Percentiles rank a stretch among this genome's conserved stretches.
Evolutionary conservation across 1,284 basidiomycete species (phyloP).

Genomic region (Chalciporus sp.): DNA sequence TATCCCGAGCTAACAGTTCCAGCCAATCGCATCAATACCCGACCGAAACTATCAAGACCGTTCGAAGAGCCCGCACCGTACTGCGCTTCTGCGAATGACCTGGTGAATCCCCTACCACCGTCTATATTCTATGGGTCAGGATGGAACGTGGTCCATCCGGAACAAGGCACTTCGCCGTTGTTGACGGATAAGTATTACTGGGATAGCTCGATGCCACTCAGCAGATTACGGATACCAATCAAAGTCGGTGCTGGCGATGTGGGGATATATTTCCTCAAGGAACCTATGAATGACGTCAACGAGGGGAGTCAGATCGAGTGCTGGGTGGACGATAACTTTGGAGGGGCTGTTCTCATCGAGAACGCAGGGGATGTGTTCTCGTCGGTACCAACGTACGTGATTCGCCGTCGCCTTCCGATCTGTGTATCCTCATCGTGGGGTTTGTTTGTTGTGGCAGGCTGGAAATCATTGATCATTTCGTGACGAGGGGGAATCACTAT

Average conservation of each 20-base stretch:
- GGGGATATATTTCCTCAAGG: conserved; percentile 76
- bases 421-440: conserved; percentile 3
- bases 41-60: conserved; percentile 54
- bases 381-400: conserved; percentile 56
- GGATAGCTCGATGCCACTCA: conserved; percentile 79
- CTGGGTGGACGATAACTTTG: conserved; percentile 84
- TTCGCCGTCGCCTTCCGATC: conserved; percentile 8
- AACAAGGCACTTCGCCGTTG: conserved; percentile 44
- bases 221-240: conserved; percentile 75
- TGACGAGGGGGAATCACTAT: conserved; percentile 78
- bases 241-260: conserved; percentile 77
- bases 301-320: conserved; percentile 72
- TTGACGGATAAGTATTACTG: conserved; percentile 80
- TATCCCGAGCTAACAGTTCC: conserved; percentile 61
- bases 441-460: conserved; percentile 52
- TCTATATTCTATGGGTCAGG: conserved; percentile 89
- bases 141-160: conserved; percentile 80
- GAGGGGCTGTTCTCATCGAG: conserved; percentile 60
- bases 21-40: conserved; percentile 71
- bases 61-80: conserved; percentile 87
- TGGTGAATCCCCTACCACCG: conserved; percentile 90
- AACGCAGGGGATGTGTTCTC: conserved; percentile 59
- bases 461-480: conserved; percentile 77
- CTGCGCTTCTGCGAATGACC: conserved; percentile 91
- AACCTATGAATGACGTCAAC: conserved; percentile 54